These are phyloP conservation scores for Astrothelium subdiscretum DNA, from an alignment of 495 filamentous ascomycete genomes.

Conservation along the genomic window DNA sequence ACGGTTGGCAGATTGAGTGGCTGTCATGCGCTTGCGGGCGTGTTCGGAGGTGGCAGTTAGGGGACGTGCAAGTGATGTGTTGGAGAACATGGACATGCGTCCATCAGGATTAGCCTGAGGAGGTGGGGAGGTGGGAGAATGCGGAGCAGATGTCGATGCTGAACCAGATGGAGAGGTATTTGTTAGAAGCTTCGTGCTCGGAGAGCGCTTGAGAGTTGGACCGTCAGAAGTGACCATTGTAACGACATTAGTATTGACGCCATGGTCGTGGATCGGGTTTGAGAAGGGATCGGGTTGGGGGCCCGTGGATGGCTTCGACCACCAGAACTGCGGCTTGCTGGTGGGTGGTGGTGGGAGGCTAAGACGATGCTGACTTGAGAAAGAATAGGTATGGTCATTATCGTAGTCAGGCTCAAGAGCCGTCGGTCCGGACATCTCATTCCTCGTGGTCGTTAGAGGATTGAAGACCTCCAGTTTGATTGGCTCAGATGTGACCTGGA, in stretches of 20 bases:
- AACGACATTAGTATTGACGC: not conserved
- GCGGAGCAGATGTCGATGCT: not conserved
- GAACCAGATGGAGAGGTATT: not conserved
- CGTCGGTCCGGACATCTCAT: not conserved
- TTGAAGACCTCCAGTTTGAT: conserved; percentile 5
- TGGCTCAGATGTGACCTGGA: conserved; percentile 36
- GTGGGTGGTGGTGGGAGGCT: not conserved
- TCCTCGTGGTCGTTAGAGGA: conserved; percentile 2
- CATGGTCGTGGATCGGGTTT: not conserved
- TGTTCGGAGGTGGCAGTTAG: conserved; percentile 17
- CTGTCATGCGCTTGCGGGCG: not conserved
- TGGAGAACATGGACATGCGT: conserved; percentile 5
- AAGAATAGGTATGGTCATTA: conserved; percentile 2
- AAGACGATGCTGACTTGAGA: not conserved
- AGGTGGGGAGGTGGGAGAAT: not conserved
- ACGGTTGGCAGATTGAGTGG: conserved; percentile 6
- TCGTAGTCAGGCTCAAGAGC: not conserved
- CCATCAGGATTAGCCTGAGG: conserved; percentile 12
- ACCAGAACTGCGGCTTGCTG: not conserved
- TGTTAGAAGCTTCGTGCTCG: not conserved
- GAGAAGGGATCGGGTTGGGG: not conserved
- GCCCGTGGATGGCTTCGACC: not conserved
- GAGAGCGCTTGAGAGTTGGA: not conserved
- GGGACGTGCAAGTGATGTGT: conserved; percentile 17
- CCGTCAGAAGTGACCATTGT: not conserved